phyloP scores from a whole-genome alignment of 371 early-diverging fungal species.

The Funneliformis caledonium region DNA sequence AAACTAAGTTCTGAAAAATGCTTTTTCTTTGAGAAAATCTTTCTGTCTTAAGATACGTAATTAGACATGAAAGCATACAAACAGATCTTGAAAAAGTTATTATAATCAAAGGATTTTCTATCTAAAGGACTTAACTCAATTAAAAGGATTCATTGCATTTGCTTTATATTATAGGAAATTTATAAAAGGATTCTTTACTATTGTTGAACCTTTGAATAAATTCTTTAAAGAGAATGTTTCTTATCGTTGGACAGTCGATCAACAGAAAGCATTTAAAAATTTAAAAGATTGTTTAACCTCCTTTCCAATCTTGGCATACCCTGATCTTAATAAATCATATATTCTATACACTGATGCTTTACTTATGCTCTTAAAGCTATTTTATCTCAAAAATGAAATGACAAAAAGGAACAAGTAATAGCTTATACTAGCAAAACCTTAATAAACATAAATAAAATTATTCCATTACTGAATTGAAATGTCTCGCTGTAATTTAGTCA shows the following conservation, averaged over 20 bases:
- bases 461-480: neutral
- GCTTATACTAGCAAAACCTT: no score
- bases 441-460: neutral
- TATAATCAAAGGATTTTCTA: conserved; percentile 37
- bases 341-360: conserved; percentile 46
- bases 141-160: neutral
- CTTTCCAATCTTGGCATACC: conserved; percentile 44
- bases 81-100: conserved; percentile 43
- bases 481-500: no score
- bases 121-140: neutral
- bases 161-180: conserved; percentile 39
- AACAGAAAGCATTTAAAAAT: no score
- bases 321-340: conserved; percentile 45
- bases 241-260: no score
- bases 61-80: no score
- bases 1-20: conserved; percentile 46
- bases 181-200: conserved; percentile 46
- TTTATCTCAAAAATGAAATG: conserved; percentile 43
- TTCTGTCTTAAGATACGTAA: no score
- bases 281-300: no score
- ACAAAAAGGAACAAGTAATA: conserved; percentile 24
- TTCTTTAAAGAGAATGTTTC: no score
- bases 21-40: no score
- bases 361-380: conserved; percentile 46
- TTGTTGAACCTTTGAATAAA: no score